phyloP scores from a whole-genome alignment of 345 rosid genomes.

The Melastoma malabathricum region DNA sequence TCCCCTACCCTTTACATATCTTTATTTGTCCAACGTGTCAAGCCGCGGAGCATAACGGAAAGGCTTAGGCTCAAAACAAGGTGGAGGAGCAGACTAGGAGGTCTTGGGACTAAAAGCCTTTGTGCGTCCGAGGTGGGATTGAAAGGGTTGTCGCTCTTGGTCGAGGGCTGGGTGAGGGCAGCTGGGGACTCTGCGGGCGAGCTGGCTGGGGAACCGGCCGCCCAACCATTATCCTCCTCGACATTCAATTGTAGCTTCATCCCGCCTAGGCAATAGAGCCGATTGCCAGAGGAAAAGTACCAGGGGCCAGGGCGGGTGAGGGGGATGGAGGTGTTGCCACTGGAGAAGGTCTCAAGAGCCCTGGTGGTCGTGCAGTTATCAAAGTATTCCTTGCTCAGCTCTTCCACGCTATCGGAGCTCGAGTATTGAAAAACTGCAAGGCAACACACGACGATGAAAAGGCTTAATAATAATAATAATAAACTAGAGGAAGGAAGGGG shows the following conservation, averaged over 20 bases:
- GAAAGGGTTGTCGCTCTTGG: slow-evolving; percentile 40
- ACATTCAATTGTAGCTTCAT: slow-evolving; percentile 59
- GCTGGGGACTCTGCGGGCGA: slow-evolving; percentile 9
- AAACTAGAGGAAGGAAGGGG: background rate
- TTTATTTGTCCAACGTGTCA: too few species aligned
- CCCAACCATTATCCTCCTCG: slow-evolving; percentile 18
- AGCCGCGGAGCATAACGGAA: background rate
- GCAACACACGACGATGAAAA: background rate
- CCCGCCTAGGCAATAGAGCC: slow-evolving; percentile 68
- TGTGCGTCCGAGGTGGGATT: slow-evolving; percentile 28
- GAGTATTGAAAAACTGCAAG: slow-evolving; percentile 57
- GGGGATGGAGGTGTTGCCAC: slow-evolving; percentile 69
- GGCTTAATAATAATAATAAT: too few species aligned
- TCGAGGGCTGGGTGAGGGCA: slow-evolving; percentile 23
- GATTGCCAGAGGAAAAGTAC: slow-evolving; percentile 53
- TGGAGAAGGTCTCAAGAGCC: slow-evolving; percentile 31
- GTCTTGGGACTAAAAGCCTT: too few species aligned
- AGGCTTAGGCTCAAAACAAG: background rate
- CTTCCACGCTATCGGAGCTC: slow-evolving; percentile 41
- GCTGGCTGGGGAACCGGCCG: slow-evolving; percentile 25
- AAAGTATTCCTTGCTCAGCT: slow-evolving; percentile 36
- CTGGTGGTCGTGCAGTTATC: slow-evolving; percentile 46
- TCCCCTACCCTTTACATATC: too few species aligned
- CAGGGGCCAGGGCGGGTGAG: slow-evolving; percentile 37
- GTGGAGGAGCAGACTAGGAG: too few species aligned